These are phyloP conservation scores for Candida smagusa DNA, from an alignment of 1,139 yeast species.

Conservation along the genomic window DNA sequence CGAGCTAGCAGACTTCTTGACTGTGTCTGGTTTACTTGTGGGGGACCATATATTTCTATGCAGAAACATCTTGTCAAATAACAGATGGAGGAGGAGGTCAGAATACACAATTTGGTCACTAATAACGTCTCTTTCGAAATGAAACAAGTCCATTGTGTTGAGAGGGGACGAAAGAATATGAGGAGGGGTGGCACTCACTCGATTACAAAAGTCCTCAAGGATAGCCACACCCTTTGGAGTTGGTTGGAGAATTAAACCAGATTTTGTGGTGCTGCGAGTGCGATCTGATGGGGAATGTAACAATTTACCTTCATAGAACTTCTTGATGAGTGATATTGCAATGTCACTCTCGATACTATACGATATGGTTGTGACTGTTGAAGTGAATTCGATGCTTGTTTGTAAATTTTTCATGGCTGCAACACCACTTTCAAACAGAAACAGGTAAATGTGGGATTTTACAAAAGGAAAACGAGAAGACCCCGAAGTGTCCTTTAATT, in stretches of 20 bases:
- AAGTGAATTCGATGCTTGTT: conserved; percentile 44
- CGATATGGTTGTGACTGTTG: conserved; percentile 57
- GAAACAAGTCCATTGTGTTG: conserved; percentile 71
- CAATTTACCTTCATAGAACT: conserved; percentile 64
- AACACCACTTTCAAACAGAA: conserved; percentile 52
- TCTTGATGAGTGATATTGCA: conserved; percentile 48
- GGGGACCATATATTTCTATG: conserved; percentile 71
- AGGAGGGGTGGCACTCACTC: conserved; percentile 51
- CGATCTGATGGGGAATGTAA: conserved; percentile 77
- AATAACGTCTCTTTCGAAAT: conserved; percentile 61
- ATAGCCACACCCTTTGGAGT: conserved; percentile 89
- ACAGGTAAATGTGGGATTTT: conserved; percentile 48
- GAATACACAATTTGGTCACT: conserved; percentile 67
- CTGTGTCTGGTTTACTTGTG: conserved; percentile 29
- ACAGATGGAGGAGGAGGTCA: conserved; percentile 57
- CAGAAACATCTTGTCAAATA: conserved; percentile 69
- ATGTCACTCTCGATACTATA: conserved; percentile 55
- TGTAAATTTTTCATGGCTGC: conserved; percentile 47
- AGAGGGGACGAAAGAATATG: conserved; percentile 49
- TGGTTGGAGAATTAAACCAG: conserved; percentile 59
- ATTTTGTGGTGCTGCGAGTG: conserved; percentile 49
- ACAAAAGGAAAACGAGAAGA: conserved; percentile 9
- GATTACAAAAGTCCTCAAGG: conserved; percentile 56
- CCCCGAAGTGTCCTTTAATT: conserved; percentile 19
- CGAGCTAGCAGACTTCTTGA: not conserved